These are phyloP conservation scores for Teratosphaeriaceae sp. DNA, from an alignment of 2,329 filamentous ascomycete genomes.

Conservation along the genomic window DNA sequence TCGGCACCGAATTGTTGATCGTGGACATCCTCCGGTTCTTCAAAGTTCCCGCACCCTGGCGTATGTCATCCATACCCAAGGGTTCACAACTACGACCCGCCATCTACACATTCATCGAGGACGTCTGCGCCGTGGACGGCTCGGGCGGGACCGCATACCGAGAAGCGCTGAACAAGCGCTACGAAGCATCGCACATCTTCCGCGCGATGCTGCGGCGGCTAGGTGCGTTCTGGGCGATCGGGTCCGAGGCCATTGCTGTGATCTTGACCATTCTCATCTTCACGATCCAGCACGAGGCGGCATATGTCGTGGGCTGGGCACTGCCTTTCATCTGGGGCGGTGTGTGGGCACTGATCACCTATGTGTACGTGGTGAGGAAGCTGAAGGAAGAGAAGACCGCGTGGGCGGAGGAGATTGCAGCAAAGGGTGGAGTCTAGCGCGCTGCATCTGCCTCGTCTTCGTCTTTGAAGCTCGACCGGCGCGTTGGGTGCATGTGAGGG, in stretches of 20 bases:
- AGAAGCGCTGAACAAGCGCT: constrained; percentile 45
- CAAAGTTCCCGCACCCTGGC: constrained; percentile 41
- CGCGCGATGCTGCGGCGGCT: constrained; percentile 47
- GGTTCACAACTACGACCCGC: constrained; percentile 47
- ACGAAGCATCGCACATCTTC: constrained; percentile 48
- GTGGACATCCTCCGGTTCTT: constrained; percentile 43
- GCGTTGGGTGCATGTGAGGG: too few relatives aligned
- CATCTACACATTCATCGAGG: constrained; percentile 50
- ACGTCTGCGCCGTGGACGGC: constrained; percentile 48
- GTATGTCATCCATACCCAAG: constrained; percentile 47
- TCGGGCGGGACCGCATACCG: constrained; percentile 47
- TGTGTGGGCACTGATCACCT: constrained; percentile 40
- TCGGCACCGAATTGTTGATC: constrained; percentile 45
- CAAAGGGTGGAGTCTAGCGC: constrained; percentile 11
- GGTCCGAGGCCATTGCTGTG: constrained; percentile 34
- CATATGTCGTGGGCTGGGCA: constrained; percentile 45
- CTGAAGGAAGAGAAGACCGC: constrained; percentile 28
- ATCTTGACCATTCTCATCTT: constrained; percentile 41
- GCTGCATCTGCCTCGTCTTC: not conserved
- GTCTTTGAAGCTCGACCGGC: too few relatives aligned
- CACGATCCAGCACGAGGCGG: constrained; percentile 41
- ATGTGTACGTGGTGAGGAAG: constrained; percentile 37
- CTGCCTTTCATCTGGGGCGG: constrained; percentile 46
- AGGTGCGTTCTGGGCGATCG: constrained; percentile 48
- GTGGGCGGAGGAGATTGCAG: constrained; percentile 30